These are phyloP conservation scores for Fusarium paranaense DNA, from an alignment of 2,329 filamentous ascomycete species.

Conservation along the genomic window DNA sequence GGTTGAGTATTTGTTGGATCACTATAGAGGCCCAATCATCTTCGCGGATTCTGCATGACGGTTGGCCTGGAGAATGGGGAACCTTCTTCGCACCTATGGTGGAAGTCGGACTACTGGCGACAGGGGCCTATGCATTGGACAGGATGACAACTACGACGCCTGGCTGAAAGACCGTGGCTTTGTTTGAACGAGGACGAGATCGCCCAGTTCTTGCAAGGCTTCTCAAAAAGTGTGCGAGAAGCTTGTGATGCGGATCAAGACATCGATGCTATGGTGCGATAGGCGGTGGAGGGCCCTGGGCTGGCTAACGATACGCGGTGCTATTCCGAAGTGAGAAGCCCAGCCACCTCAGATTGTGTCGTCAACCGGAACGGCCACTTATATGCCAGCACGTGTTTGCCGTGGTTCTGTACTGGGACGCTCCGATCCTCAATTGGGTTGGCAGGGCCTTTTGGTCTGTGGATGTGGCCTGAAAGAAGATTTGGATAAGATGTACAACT, in stretches of 20 bases:
- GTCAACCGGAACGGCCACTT: constrained; percentile 64
- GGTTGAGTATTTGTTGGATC: constrained; percentile 28
- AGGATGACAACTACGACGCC: constrained; percentile 41
- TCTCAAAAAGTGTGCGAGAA: constrained; percentile 55
- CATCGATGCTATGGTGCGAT: constrained; percentile 53
- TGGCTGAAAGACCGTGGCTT: constrained; percentile 41
- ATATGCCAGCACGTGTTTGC: constrained; percentile 59
- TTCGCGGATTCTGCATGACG: constrained; percentile 1
- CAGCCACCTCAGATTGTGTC: constrained; percentile 53
- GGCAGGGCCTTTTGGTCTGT: neutral
- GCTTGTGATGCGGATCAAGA: constrained; percentile 56
- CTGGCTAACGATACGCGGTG: constrained; percentile 54
- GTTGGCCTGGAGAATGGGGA: constrained; percentile 49
- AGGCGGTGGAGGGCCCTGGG: constrained; percentile 47
- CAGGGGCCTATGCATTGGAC: constrained; percentile 60
- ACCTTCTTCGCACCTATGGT: constrained; percentile 58
- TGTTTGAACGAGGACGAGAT: constrained; percentile 51
- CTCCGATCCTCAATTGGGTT: neutral
- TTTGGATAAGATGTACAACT: constrained; percentile 58
- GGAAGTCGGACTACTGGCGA: constrained; percentile 60
- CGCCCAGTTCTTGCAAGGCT: constrained; percentile 53
- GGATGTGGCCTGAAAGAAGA: constrained; percentile 50
- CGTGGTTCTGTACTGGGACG: constrained; percentile 52
- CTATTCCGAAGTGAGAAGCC: constrained; percentile 62
- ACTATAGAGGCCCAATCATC: constrained; percentile 11